Percentiles rank a stretch among this genome's conserved stretches.
Conservation (phyloP, 2,329 filamentous ascomycete genomes). For the Curvularia sp. region DNA sequence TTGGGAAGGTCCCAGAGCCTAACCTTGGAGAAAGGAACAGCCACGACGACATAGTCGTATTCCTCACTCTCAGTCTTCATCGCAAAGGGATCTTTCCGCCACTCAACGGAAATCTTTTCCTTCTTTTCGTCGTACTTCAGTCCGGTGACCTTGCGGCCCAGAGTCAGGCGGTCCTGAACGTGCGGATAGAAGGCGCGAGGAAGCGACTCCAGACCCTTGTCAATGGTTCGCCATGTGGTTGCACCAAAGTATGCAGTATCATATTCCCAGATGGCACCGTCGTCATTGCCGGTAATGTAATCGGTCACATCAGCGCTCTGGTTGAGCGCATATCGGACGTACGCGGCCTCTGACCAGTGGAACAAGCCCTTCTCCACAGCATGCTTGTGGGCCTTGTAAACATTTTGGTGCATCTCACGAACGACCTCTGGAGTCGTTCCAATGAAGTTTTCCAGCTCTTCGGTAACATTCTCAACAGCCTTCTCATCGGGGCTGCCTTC, state of each 20-base stretch:
- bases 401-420: slow-evolving; percentile 54
- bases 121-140: slow-evolving; percentile 60
- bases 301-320: slow-evolving; percentile 62
- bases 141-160: slow-evolving; percentile 64
- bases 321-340: slow-evolving; percentile 65
- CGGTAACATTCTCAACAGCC: slow-evolving; percentile 29
- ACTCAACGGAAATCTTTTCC: slow-evolving; percentile 65
- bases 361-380: slow-evolving; percentile 64
- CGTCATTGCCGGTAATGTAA: slow-evolving; percentile 46
- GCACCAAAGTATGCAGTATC: slow-evolving; percentile 64
- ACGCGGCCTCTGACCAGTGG: slow-evolving; percentile 70
- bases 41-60: slow-evolving; percentile 72
- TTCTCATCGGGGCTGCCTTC: slow-evolving; percentile 26
- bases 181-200: slow-evolving; percentile 68
- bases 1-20: slow-evolving; percentile 66
- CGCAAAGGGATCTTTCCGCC: slow-evolving; percentile 58
- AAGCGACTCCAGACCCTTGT: slow-evolving; percentile 65
- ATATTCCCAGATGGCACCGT: slow-evolving; percentile 61
- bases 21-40: slow-evolving; percentile 69
- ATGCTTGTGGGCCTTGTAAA: slow-evolving; percentile 62
- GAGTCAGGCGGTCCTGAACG: slow-evolving; percentile 63
- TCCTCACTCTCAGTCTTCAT: slow-evolving; percentile 56
- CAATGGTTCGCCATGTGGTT: slow-evolving; percentile 69
- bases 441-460: slow-evolving; percentile 29
- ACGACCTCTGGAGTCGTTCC: slow-evolving; percentile 30